A percentile compares a stretch with the other conserved stretches of the same genome.
These are phyloP conservation scores for Cucurbita moschata DNA, from an alignment of 306 rosid genomes.

Conservation along the genomic window DNA sequence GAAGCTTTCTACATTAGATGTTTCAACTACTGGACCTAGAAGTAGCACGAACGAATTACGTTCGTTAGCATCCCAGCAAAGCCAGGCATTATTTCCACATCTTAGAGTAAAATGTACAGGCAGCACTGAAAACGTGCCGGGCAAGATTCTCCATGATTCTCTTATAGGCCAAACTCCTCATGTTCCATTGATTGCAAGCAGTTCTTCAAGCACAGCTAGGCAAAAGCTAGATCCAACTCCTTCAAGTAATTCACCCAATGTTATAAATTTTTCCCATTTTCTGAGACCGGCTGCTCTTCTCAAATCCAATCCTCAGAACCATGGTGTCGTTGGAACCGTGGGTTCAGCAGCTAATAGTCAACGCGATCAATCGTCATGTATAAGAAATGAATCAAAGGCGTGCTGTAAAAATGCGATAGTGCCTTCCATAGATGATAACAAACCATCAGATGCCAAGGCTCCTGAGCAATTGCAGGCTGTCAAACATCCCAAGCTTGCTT, in stretches of 20 bases:
- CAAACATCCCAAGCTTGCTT: constrained; percentile 28
- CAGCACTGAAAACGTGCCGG: constrained; percentile 22
- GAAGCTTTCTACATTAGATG: constrained; percentile 32
- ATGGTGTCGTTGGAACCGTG: constrained; percentile 22
- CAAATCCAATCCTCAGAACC: constrained; percentile 39
- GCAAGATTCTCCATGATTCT: constrained; percentile 20
- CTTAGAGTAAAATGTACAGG: constrained; percentile 33
- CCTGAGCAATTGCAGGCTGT: constrained; percentile 30
- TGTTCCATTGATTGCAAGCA: constrained; percentile 32
- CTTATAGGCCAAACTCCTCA: constrained; percentile 24
- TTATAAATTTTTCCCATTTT: constrained; percentile 71
- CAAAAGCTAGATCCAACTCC: constrained; percentile 39
- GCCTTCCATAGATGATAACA: constrained; percentile 34
- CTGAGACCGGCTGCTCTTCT: constrained; percentile 50
- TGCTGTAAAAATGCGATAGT: constrained; percentile 26
- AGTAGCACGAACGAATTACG: constrained; percentile 23
- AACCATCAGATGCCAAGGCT: constrained; percentile 25
- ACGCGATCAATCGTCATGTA: constrained; percentile 26
- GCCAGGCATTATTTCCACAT: constrained; percentile 36
- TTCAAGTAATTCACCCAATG: constrained; percentile 24
- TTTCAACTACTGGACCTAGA: constrained; percentile 29
- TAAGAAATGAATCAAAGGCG: constrained; percentile 20
- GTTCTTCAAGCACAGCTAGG: constrained; percentile 25
- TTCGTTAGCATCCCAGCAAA: constrained; percentile 33
- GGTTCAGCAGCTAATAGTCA: constrained; percentile 24